phyloP scores from a whole-genome alignment of 2,329 filamentous ascomycete species.

The Ceratocystis eucalypticola region DNA sequence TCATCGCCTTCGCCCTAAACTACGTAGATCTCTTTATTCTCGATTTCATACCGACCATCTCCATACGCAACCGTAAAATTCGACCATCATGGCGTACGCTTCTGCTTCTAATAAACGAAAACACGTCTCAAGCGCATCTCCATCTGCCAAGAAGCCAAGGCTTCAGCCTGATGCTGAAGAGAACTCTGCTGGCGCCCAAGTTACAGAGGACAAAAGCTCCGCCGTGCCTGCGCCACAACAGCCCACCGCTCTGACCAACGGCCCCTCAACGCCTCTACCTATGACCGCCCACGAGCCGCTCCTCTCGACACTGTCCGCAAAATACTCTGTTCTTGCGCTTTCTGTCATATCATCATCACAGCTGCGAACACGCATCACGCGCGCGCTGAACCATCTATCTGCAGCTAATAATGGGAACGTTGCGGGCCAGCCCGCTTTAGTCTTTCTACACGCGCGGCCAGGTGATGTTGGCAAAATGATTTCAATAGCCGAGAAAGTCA shows the following conservation, averaged over 20 bases:
- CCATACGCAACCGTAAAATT: not conserved
- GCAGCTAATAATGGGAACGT: conserved; percentile 14
- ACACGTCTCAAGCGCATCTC: not conserved
- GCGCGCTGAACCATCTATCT: conserved; percentile 33
- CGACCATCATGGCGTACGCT: not conserved
- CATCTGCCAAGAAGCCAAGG: conserved; percentile 8
- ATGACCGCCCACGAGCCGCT: conserved; percentile 2
- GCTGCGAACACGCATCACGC: conserved; percentile 41
- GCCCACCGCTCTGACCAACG: conserved; percentile 5
- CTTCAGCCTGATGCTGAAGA: not conserved
- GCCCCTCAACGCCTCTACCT: conserved; percentile 7
- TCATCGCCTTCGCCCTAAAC: too few species aligned
- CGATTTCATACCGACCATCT: not conserved
- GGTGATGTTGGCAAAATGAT: conserved; percentile 50
- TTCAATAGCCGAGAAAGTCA: conserved; percentile 52
- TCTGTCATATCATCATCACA: conserved; percentile 47
- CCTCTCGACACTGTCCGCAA: conserved; percentile 6
- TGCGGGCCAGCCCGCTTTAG: conserved; percentile 24
- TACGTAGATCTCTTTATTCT: too few species aligned
- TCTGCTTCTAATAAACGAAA: conserved; percentile 11
- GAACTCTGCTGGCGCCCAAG: not conserved
- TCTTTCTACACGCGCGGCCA: conserved; percentile 39
- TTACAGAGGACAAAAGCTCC: not conserved
- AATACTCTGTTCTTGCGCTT: conserved; percentile 37
- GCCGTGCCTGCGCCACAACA: conserved; percentile 1